These are phyloP conservation scores for Phytophthora ramorum DNA, from an alignment of 352 stramenopile genomes.

Conservation along the genomic window DNA sequence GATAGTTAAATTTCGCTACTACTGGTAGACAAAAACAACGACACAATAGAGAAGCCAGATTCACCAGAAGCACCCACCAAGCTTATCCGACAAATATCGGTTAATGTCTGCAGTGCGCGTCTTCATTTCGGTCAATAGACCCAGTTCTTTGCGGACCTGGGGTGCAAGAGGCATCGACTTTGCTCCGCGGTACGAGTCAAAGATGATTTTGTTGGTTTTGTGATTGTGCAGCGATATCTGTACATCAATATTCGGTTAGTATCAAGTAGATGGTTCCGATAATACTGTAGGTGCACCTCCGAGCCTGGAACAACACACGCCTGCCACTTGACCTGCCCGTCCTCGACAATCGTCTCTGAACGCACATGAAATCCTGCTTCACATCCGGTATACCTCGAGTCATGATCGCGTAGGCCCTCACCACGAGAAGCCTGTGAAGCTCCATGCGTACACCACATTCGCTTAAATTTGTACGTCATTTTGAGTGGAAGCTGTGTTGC, in stretches of 20 bases:
- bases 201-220: conserved; percentile 4
- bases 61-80: conserved; percentile 13
- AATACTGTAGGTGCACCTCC: neutral
- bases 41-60: neutral
- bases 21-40: neutral
- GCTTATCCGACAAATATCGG: conserved; percentile 11
- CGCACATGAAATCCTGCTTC: neutral
- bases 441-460: conserved; percentile 1
- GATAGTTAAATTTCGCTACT: neutral
- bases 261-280: too few species aligned
- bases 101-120: conserved; percentile 3
- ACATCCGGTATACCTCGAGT: neutral
- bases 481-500: neutral
- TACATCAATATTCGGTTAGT: neutral
- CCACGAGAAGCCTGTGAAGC: neutral
- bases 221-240: conserved; percentile 2
- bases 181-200: conserved; percentile 4
- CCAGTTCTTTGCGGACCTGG: conserved; percentile 6
- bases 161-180: conserved; percentile 5
- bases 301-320: neutral
- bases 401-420: neutral
- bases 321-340: neutral
- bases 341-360: neutral
- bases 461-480: neutral
- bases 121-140: conserved; percentile 8